Evolutionary conservation across 139 green algal genomes (phyloP), one percentile per base, ranked within the genome.

Genomic region (Limnomonas spitsbergensis): DNA sequence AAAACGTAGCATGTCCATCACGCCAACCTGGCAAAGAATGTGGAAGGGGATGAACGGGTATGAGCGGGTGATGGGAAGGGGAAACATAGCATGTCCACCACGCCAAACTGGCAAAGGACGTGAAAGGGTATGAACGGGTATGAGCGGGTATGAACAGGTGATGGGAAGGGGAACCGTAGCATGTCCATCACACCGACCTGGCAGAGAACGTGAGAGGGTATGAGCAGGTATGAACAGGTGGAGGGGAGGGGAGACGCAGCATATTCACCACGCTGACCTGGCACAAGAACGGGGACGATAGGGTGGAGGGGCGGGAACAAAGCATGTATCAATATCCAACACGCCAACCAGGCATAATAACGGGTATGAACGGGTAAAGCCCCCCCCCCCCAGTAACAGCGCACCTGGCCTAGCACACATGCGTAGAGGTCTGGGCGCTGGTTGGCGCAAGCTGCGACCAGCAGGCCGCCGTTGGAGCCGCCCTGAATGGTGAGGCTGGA

Each of bases 1-100:
- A 87, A 97, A 98, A n/a, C 94, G 87, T 38, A 97, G 88, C 92
- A 98, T 97, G 91, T 98, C 94, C 86, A 94, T 89, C 26, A 96
- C 93, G 1, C 93, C 93, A 3, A 98, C 93, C 85, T 96, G 84
- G n/a, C n/a, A n/a, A n/a, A n/a, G n/a, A 14, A 24, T 61, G 24
- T n/a, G 61, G 24, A 27, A 37, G 61, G 14, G 61, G n/a, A 27
- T 14, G 27, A 14, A 32, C 61, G 24, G 14, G 24, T 14, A 27
- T 71, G 61, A 29, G 61, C 61, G 47, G 20, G 47, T 20, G 20
- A 20, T n/a, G n/a, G 61, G 47, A 24, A 24, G 85, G 96, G 90
- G 88, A 97, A 98, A n/a, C 94, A 86, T 38, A 97, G 88, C 92
- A 98, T 97, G 91, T 98, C 94, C 86, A 94, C 89, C 26, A 96